phyloP scores from a whole-genome alignment of 129 eudicot genomes.

The Pulicaria dysenterica region DNA sequence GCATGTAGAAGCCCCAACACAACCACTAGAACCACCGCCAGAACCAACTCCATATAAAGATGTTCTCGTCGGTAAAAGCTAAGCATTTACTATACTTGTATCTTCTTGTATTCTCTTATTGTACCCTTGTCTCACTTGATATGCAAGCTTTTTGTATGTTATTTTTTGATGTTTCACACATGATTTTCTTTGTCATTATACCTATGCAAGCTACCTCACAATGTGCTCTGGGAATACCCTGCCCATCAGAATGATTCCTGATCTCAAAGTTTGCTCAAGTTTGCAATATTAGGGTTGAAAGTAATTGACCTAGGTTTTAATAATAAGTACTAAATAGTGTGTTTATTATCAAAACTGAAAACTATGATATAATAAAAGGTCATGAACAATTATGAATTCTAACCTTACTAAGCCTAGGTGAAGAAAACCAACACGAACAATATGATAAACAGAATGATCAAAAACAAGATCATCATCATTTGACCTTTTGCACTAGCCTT shows the following conservation, averaged over 20 bases:
- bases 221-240: slow-evolving; percentile 4
- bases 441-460: slow-evolving; percentile 61
- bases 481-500: slow-evolving; percentile 90
- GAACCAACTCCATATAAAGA: slow-evolving; percentile 76
- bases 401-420: slow-evolving; percentile 49
- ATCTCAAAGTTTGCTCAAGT: slow-evolving; percentile 6
- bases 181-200: slow-evolving; percentile 1
- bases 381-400: not conserved
- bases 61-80: slow-evolving; percentile 70
- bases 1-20: slow-evolving; percentile 24
- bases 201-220: slow-evolving; percentile 7
- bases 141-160: slow-evolving; percentile 8
- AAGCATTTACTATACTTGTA: slow-evolving; percentile 3
- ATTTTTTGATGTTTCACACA: not conserved
- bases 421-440: slow-evolving; percentile 78
- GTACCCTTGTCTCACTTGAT: not conserved
- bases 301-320: not conserved
- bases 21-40: slow-evolving; percentile 16
- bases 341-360: slow-evolving; percentile 16
- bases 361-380: slow-evolving; percentile 6
- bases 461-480: slow-evolving; percentile 74
- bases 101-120: slow-evolving; percentile 7
- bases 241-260: not conserved
- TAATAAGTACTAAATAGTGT: not conserved
- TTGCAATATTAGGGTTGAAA: not conserved